Evolutionary conservation across 257 asterid species (phyloP), one percentile per base, ranked within the genome.

Genomic region (Craterostigma plantagineum): DNA sequence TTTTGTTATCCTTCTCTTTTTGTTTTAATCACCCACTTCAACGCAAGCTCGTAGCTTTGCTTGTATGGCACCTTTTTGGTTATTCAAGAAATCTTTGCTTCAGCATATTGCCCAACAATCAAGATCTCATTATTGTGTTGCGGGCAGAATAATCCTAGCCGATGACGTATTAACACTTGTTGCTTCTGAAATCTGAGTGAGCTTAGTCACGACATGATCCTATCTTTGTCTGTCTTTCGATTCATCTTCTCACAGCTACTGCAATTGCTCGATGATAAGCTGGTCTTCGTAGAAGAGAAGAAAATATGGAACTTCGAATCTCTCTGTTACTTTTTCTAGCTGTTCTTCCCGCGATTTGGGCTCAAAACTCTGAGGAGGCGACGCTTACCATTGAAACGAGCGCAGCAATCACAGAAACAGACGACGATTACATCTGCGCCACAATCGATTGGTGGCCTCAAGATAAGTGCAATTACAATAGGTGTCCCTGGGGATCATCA

Each of bases 361-460:
- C 70, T 0, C 86, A 72, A 48, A 52, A 45, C 6, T 62, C 59
- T 9, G 87, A 66, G 44, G 66, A 68, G 51, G 73, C 60, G 3
- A 66, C 42, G 34, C 60, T 90, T 48, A 45, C 51, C 9, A 42
- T 90, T 9, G 68, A 77, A 69, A 59, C 91, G 43, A 63, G 72
- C 15, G 14, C 46, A 35, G 52, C 50, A 13, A 23, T 77, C 39
- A 77, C 91, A 38, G 67, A 61, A 44, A 83, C 94, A 7, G 99
- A 83, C 59, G 79, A 50, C 63, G 75, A 65, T 67, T 90, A 76
- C 45, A 69, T 90, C 11, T 83, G 99, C 54, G 94, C 92, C 52
- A 90, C 99, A 45, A 60, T 90, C 45, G 95, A 79, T 53, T 90
- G 99, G 99, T 83, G 99, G 99, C 94, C 99, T 35, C 58, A 68